Percentiles rank a stretch among this genome's conserved stretches.
phyloP scores from a whole-genome alignment of 176 grass and related monocot genomes.

The bread wheat (Triticum aestivum) region IWGSC_CS_RefSeq_v2.1 NC_057803.1:609042942-609043441 shows the following conservation, averaged over 20 bases:
- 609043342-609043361: not conserved
- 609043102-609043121: conserved; percentile 49
- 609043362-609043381: conserved; percentile 46
- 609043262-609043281: not conserved
- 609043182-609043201: not conserved
- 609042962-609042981: not conserved
- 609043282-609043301: conserved; percentile 22
- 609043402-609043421: conserved; percentile 22
- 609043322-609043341: not conserved
- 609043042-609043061: conserved; percentile 64
- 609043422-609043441: conserved; percentile 51
- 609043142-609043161: not conserved
- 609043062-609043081: conserved; percentile 60
- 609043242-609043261: conserved; percentile 17
- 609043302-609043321: conserved; percentile 30
- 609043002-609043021: conserved; percentile 52
- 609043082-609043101: conserved; percentile 52
- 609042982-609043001: conserved; percentile 39
- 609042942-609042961: not conserved
- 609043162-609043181: not conserved
- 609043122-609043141: conserved; percentile 37
- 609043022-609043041: conserved; percentile 58
- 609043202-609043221: not conserved
- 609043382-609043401: conserved; percentile 1
- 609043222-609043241: not conserved